Evolutionary conservation across 1,284 basidiomycete species (phyloP), one percentile per base, ranked within the genome.

Genomic region (Malassezia sympodialis): DNA sequence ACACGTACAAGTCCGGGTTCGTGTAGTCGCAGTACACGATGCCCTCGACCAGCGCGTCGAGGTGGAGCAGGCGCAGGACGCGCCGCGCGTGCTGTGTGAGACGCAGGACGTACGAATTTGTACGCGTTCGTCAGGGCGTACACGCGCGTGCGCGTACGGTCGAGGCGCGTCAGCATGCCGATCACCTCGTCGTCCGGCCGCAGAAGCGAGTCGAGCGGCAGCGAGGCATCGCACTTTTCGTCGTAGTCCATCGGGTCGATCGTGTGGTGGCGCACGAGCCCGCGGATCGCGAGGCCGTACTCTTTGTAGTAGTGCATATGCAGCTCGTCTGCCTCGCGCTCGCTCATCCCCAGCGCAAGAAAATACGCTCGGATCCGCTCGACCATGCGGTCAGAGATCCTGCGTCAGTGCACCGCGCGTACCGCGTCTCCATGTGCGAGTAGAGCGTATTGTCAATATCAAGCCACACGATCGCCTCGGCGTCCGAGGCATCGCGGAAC

Each of bases 161-260:
- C 87, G 39, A 91, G 82, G 66, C 88, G 86, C 67, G 83, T 73
- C 34, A 91, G 80, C 10, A 91, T 78, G 62, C 82, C 80, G 24
- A 83, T 82, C 24, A 87, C 73, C 11, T 69, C 69, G 8, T 82
- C 80, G 67, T 85, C 79, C 12, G 84, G 86, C 27, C 79, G 78
- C 59, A 91, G 82, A 77, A 87, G 83, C 1, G 84, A 79, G 66
- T 91, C 88, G 10, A 91, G 78, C 3, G 88, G 88, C 14, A 91
- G 78, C 14, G 85, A 82, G 4, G 84, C 84, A 64, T 91, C 88
- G 73, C 87, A 90, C 75, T 86, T 83, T 52, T 76, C 77, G 76
- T 91, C 86, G 71, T 90, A 91, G 69, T 90, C 88, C 52, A 90
- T 75, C 8, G 87, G 85, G 74, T 91, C 88, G 68, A 90, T 83